Evolutionary conservation across 1,284 basidiomycete species (phyloP).

Genomic region (Apiotrichum sp.): DNA sequence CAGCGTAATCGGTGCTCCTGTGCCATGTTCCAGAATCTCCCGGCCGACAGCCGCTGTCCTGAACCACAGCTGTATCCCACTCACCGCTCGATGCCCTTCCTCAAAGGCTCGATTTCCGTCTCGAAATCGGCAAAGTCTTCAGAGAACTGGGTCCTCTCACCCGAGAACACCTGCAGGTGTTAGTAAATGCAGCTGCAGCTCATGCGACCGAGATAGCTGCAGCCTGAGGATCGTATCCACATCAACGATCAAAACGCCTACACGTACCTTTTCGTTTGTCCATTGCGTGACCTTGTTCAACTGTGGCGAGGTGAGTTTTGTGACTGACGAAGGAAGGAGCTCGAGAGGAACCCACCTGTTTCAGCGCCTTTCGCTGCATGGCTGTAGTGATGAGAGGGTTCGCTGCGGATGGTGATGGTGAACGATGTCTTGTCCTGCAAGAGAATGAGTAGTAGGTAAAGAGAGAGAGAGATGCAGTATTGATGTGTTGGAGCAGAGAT

Average conservation of each 20-base stretch:
- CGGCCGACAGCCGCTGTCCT: not conserved
- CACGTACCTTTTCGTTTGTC: slow-evolving; percentile 42
- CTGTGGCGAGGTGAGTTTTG: slow-evolving; percentile 12
- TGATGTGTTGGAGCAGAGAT: too few species aligned
- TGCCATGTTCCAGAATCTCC: too few species aligned
- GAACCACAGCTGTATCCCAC: slow-evolving; percentile 25
- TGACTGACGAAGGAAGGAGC: not conserved
- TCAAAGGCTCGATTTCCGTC: slow-evolving; percentile 61
- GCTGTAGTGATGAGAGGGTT: too few species aligned
- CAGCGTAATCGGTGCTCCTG: too few species aligned
- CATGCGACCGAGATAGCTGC: not conserved
- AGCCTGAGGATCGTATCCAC: too few species aligned
- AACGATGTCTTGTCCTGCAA: not conserved
- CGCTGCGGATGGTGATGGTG: too few species aligned
- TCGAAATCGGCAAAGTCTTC: slow-evolving; percentile 63
- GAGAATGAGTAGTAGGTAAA: too few species aligned
- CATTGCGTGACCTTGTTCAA: slow-evolving; percentile 45
- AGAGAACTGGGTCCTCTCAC: slow-evolving; percentile 57
- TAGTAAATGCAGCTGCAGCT: not conserved
- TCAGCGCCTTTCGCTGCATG: slow-evolving; percentile 45
- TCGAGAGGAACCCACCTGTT: slow-evolving; percentile 27
- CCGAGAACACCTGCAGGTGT: slow-evolving; percentile 55
- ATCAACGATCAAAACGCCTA: too few species aligned
- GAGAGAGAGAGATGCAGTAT: too few species aligned
- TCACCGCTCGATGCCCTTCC: slow-evolving; percentile 59